A percentile compares a stretch with the other conserved stretches of the same genome.
Evolutionary conservation across 1,284 basidiomycete species (phyloP).

Genomic region (Ganoderma resinaceum): DNA sequence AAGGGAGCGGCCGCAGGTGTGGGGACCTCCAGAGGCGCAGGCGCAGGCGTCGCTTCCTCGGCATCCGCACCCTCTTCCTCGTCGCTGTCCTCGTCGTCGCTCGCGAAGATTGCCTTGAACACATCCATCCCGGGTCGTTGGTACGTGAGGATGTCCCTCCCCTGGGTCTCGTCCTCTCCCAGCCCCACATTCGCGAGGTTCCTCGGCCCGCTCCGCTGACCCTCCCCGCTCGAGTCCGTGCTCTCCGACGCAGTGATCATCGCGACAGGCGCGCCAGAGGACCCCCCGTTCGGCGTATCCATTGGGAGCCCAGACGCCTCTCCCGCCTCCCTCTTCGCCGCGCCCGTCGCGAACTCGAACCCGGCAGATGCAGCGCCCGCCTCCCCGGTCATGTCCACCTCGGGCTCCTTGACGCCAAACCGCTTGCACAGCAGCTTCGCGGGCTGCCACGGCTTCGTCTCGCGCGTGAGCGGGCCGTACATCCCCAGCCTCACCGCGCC

Average conservation of each 20-base stretch:
- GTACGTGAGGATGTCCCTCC: slow-evolving; percentile 86
- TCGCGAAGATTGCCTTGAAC: slow-evolving; percentile 95
- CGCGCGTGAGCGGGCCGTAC: slow-evolving; percentile 88
- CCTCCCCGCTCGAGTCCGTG: slow-evolving; percentile 1
- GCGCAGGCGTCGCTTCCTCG: slow-evolving; percentile 18
- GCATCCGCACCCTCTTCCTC: slow-evolving; percentile 55
- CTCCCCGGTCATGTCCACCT: slow-evolving; percentile 44
- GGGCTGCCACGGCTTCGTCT: slow-evolving; percentile 80
- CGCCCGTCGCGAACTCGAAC: slow-evolving; percentile 30
- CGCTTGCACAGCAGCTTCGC: slow-evolving; percentile 88
- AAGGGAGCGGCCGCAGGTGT: neutral
- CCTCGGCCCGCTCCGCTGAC: slow-evolving; percentile 44
- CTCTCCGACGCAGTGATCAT: slow-evolving; percentile 16
- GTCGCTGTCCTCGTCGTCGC: slow-evolving; percentile 84
- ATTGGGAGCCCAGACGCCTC: neutral
- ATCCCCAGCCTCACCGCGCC: slow-evolving; percentile 86
- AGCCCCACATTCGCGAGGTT: slow-evolving; percentile 82
- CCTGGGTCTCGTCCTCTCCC: slow-evolving; percentile 90
- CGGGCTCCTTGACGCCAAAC: slow-evolving; percentile 90
- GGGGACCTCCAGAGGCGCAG: slow-evolving; percentile 25
- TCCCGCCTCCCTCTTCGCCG: slow-evolving; percentile 26
- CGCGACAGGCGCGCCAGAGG: neutral
- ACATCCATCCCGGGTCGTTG: slow-evolving; percentile 89
- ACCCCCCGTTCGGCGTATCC: slow-evolving; percentile 31
- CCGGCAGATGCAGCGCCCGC: slow-evolving; percentile 27